Percentiles rank a stretch among this genome's conserved stretches.
phyloP scores from a whole-genome alignment of 2,329 filamentous ascomycete species.

The Aspergillus glaucus region DNA sequence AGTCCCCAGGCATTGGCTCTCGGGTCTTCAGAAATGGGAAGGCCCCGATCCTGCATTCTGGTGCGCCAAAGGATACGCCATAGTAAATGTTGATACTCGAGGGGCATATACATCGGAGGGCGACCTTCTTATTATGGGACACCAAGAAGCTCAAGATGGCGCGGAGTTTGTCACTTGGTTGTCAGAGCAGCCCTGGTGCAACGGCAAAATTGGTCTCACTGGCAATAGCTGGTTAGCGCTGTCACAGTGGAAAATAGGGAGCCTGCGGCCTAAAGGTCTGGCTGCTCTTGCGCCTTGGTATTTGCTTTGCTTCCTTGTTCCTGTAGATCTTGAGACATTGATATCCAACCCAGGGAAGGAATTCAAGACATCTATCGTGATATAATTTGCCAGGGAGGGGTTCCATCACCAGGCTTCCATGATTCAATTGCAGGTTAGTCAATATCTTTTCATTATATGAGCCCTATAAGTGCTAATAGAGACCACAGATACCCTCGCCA shows the following conservation, averaged over 20 bases:
- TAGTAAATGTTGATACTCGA: slow-evolving; percentile 30
- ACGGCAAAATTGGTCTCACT: slow-evolving; percentile 38
- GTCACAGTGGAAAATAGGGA: slow-evolving; percentile 40
- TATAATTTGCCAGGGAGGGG: slow-evolving; percentile 40
- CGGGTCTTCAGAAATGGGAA: slow-evolving; percentile 37
- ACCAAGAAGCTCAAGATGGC: slow-evolving; percentile 42
- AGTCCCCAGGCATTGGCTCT: not conserved
- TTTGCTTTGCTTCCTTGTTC: slow-evolving; percentile 9
- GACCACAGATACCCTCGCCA: slow-evolving; percentile 26
- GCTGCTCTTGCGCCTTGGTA: slow-evolving; percentile 45
- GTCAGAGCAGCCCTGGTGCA: slow-evolving; percentile 40
- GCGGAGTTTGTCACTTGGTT: slow-evolving; percentile 42
- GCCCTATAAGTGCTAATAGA: too few relatives aligned
- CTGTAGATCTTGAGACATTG: slow-evolving; percentile 30
- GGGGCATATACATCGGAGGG: slow-evolving; percentile 32
- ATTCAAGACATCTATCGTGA: slow-evolving; percentile 37
- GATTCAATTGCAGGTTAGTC: slow-evolving; percentile 36
- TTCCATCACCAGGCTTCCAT: slow-evolving; percentile 19
- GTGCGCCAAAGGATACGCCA: slow-evolving; percentile 28
- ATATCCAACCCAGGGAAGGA: not conserved
- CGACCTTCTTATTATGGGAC: slow-evolving; percentile 33
- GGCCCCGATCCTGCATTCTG: slow-evolving; percentile 35
- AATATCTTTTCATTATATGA: too few relatives aligned
- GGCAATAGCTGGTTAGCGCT: slow-evolving; percentile 42
- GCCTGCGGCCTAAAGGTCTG: slow-evolving; percentile 37